Base-by-base conservation (phyloP, 2,329 filamentous ascomycete species). In the Hymenoscyphus linearis region DNA sequence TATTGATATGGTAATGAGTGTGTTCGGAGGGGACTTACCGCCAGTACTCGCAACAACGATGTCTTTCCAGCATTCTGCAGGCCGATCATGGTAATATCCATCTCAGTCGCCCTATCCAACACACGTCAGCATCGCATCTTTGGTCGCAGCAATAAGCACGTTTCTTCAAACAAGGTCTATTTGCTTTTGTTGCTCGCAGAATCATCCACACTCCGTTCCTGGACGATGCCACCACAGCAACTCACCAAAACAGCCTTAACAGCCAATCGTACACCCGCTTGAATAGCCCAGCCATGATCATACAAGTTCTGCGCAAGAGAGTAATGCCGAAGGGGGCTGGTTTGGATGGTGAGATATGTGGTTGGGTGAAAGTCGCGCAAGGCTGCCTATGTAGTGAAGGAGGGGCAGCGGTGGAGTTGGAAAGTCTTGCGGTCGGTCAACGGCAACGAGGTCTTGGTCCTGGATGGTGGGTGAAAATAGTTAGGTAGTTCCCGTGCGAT, bases 51-150 rank as follows among this genome's bases (percentile, higher is more conserved):
- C 75, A 99, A 81, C 73, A 99, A 78, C 65, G 93, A 98, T 44
- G 95, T 98, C 80, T 99, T 99, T 73, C 95, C 95, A 62, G 95
- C 95, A 79, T 98, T 98, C 75, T 99, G 95, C 74, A 99, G 80
- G 26, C 95, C 95, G 75, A 99, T 93, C 89, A 99, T 96, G 69
- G 95, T 98, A 74, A 99, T 93, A 78, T 99, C 95, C 93, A 99
- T 97, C 81, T 99, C 95, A 68, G 93, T 96, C 69, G 93, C 92
- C 95, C 93, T 97, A 70, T 55, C 57, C 66, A 62, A 27, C 31
- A 55, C 52, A 35, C 35, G 61, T 64, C 62, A 64, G 63, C 60
- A 66, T 55, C 55, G 40, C 27, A 34, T 50, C 53, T 40, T 18
- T 44, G 44, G 44, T 50, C 44, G 18, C 44, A 18, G 44, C 44